Conservation (phyloP, 169 alveolate genomes). For the Amoebophrya sp. region DNA sequence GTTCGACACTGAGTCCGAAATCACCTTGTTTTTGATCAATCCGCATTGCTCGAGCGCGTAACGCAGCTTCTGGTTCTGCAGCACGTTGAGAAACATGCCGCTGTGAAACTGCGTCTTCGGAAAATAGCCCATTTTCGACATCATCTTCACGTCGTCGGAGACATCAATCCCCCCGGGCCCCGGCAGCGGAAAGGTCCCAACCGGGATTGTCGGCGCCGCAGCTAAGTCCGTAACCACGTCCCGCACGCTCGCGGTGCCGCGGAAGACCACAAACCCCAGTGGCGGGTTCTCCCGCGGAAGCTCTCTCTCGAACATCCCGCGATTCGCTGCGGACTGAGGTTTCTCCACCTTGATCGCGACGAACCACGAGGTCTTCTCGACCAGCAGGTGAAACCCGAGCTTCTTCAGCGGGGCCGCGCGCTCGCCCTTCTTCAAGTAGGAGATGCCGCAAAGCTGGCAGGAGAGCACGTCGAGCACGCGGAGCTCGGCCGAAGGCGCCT, state of each 20-base stretch:
- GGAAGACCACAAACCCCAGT: background rate
- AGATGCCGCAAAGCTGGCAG: background rate
- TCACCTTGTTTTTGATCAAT: background rate
- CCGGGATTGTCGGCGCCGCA: background rate
- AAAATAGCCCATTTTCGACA: background rate
- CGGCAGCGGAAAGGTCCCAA: background rate
- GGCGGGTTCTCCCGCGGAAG: too few relatives aligned
- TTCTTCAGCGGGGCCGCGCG: background rate
- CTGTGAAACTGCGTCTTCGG: background rate
- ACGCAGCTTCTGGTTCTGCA: background rate
- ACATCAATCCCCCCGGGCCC: too few relatives aligned
- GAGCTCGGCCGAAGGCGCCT: background rate
- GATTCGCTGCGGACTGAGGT: too few relatives aligned
- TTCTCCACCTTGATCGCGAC: background rate
- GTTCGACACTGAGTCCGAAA: too few relatives aligned
- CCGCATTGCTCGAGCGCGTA: background rate
- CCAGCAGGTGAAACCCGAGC: background rate
- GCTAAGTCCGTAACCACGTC: background rate
- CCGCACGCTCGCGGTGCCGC: background rate
- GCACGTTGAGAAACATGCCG: background rate
- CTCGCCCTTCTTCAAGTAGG: background rate
- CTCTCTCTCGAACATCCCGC: background rate
- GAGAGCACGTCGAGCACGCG: background rate
- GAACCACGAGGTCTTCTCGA: background rate
- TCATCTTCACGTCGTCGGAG: background rate